Evolutionary conservation across 2,329 filamentous ascomycete species (phyloP).

Genomic region (Cladobotryum protrusum): DNA sequence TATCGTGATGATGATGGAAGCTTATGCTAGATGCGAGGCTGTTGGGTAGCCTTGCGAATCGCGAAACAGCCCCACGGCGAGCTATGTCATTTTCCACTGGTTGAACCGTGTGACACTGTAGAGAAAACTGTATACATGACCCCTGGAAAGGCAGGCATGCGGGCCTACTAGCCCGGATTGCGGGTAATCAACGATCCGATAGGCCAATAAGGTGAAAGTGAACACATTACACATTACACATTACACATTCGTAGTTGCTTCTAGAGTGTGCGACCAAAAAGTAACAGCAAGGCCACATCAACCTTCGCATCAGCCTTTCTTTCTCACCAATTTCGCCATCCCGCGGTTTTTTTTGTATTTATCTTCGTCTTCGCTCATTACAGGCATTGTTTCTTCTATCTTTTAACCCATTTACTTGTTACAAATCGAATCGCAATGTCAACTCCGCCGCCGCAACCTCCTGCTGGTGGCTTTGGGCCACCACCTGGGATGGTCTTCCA

Average conservation of each 20-base stretch:
- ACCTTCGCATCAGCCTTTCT: constrained; percentile 1
- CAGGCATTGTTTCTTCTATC: too few relatives aligned
- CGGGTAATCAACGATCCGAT: constrained; percentile 27
- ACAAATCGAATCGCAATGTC: constrained; percentile 20
- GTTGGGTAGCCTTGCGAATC: background rate
- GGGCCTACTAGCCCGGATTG: constrained; percentile 7
- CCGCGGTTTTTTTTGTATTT: constrained; percentile 9
- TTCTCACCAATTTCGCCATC: background rate
- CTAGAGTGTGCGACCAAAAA: constrained; percentile 1
- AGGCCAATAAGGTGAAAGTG: constrained; percentile 22
- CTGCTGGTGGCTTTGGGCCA: constrained; percentile 16
- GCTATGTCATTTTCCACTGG: background rate
- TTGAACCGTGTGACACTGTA: background rate
- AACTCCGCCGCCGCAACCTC: constrained; percentile 19
- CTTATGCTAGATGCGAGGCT: background rate
- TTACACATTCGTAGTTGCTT: constrained; percentile 17
- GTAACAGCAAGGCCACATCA: constrained; percentile 10
- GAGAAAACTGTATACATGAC: background rate
- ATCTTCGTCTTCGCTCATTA: constrained; percentile 3
- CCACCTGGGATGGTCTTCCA: constrained; percentile 28
- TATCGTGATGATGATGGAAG: background rate
- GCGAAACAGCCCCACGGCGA: background rate
- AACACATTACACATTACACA: constrained; percentile 35
- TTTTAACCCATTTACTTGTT: too few relatives aligned
- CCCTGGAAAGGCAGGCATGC: background rate